Evolutionary conservation across 768 basidiomycete species (phyloP), one percentile per base, ranked within the genome.

Genomic region (Auricularia cornea): DNA sequence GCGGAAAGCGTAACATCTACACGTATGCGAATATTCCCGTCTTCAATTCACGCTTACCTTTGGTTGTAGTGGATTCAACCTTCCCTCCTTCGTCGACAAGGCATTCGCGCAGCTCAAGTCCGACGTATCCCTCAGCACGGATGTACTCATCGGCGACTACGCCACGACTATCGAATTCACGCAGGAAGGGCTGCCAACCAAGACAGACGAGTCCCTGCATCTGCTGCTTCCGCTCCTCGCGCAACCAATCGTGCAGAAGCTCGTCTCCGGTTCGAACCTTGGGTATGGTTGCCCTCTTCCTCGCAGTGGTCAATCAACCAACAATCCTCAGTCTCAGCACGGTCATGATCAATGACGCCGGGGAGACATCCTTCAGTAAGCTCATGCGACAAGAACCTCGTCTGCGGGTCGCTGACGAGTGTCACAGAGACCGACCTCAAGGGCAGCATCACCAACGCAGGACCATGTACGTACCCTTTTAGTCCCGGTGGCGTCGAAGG

Each of bases 201-300:
- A 73, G 29, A 90, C 89, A 0, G 89, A 89, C 69, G 70, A 79
- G 20, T 84, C 78, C 52, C 75, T 90, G 62, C 77, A 87, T 65
- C 72, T 87, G 38, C 83, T 90, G 60, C 76, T 91, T 5, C 89
- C 88, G 5, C 69, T 87, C 48, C 80, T 91, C 63, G 89, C 89
- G 0, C 78, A 83, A 60, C 89, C 89, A 3, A 89, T 91, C 62
- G 88, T 90, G 4, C 87, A 90, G 71, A 83, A 82, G 65, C 80
- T 90, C 62, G 86, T 90, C 48, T 77, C 80, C 4, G 83, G 77
- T 20, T 81, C 86, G 20, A 71, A 76, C 8, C 71, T 90, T 59
- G 80, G 83, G 86, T 85, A 65, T 18, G 74, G 66, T n/a, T 54
- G 11, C 12, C 11, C 54, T 38, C 3, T 4, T 30, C 18, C 5